These are phyloP conservation scores for Vigna radiata DNA, from an alignment of 306 rosid species.

Conservation along the genomic window DNA sequence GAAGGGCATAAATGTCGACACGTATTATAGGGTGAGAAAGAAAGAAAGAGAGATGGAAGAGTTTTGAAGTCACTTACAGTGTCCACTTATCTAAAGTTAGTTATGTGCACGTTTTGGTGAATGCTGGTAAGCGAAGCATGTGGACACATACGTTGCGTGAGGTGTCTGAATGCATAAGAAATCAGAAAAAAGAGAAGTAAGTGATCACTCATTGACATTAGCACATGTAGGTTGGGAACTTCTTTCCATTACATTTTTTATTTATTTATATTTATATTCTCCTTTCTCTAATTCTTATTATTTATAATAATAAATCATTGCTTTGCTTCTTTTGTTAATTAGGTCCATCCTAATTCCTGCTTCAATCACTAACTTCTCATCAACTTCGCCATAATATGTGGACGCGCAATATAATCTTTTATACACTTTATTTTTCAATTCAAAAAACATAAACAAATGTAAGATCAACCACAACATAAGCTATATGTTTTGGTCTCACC, in stretches of 20 bases:
- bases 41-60: slow-evolving; percentile 7
- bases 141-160: slow-evolving; percentile 67
- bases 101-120: slow-evolving; percentile 79
- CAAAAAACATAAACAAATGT: slow-evolving; percentile 1
- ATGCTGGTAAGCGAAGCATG: slow-evolving; percentile 57
- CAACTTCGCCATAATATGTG: slow-evolving; percentile 43
- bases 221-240: slow-evolving; percentile 57
- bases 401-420: slow-evolving; percentile 11
- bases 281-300: slow-evolving; percentile 25
- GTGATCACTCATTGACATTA: slow-evolving; percentile 53
- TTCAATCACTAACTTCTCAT: slow-evolving; percentile 9
- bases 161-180: slow-evolving; percentile 60
- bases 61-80: slow-evolving; percentile 35
- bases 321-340: slow-evolving; percentile 43
- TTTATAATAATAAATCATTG: slow-evolving; percentile 18
- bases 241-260: slow-evolving; percentile 31
- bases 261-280: slow-evolving; percentile 25
- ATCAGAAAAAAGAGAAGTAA: slow-evolving; percentile 10
- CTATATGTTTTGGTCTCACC: not conserved
- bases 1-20: slow-evolving; percentile 33
- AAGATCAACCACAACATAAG: slow-evolving; percentile 16
- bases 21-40: not conserved
- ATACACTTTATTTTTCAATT: not conserved
- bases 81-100: slow-evolving; percentile 53
- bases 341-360: slow-evolving; percentile 49